Percentiles rank a stretch among this genome's conserved stretches.
These are phyloP conservation scores for Yamadazyma takamatsuzukensis DNA, from an alignment of 805 yeast genomes.

Conservation along the genomic window DNA sequence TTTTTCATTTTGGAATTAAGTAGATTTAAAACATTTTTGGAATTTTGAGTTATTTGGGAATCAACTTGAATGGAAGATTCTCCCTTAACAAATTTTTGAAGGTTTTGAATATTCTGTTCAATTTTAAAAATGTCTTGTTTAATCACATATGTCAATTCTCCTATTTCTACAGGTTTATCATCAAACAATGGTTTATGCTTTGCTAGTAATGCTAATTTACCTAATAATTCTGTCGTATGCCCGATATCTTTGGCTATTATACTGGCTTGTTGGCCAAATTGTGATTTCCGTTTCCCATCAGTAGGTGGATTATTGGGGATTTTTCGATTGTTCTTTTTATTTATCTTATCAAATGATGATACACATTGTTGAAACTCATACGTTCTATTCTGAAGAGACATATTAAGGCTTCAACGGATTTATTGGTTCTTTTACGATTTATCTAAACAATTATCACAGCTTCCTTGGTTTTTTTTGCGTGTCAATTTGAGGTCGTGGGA, in stretches of 20 bases:
- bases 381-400: conserved; percentile 72
- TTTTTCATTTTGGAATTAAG: conserved; percentile 88
- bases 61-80: conserved; percentile 42
- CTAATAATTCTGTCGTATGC: conserved; percentile 74
- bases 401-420: too few relatives aligned
- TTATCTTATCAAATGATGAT: conserved; percentile 61
- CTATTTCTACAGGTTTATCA: conserved; percentile 90
- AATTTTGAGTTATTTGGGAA: conserved; percentile 67
- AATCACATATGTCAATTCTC: conserved; percentile 82
- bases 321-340: conserved; percentile 31
- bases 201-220: conserved; percentile 80
- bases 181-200: conserved; percentile 88
- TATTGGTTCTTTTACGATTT: too few relatives aligned
- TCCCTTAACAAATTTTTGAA: conserved; percentile 52
- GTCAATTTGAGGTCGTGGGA: too few relatives aligned
- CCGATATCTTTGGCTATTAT: conserved; percentile 85
- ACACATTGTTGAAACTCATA: conserved; percentile 92
- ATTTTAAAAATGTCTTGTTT: conserved; percentile 84
- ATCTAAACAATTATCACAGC: too few relatives aligned
- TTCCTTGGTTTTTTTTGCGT: too few relatives aligned
- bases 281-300: conserved; percentile 25
- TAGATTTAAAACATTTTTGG: conserved; percentile 81
- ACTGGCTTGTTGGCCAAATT: conserved; percentile 63
- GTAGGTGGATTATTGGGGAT: conserved; percentile 18
- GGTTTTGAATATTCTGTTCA: conserved; percentile 62